Conservation (phyloP, 202 grass and related monocot genomes). For the Hordeum pubiflorum region DNA sequence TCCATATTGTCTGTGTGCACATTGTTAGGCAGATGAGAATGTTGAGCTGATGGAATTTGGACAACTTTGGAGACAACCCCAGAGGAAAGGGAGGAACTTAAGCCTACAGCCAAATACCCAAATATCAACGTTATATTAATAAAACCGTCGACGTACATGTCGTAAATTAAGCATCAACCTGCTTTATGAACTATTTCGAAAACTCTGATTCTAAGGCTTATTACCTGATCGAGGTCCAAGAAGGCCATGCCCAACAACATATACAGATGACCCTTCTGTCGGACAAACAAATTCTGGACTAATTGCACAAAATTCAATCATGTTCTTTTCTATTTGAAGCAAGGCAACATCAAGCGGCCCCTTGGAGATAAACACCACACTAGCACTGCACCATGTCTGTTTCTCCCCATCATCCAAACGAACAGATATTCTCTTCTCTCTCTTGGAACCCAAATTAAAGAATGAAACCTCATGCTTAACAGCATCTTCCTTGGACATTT, state of each 20-base stretch:
- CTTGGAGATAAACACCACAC: constrained; percentile 75
- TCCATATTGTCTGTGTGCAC: constrained; percentile 26
- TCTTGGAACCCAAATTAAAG: constrained; percentile 46
- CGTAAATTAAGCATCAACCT: constrained; percentile 22
- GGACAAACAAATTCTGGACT: constrained; percentile 65
- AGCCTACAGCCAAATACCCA: constrained; percentile 37
- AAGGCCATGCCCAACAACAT: constrained; percentile 85
- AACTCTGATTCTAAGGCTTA: neutral
- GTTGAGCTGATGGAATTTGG: constrained; percentile 34
- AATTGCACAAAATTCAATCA: constrained; percentile 47
- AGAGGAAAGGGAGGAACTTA: constrained; percentile 62
- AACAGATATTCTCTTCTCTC: constrained; percentile 62
- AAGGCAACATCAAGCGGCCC: constrained; percentile 80
- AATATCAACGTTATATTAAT: neutral
- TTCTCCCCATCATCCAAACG: constrained; percentile 49
- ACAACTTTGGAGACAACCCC: constrained; percentile 82
- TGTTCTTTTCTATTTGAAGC: constrained; percentile 68
- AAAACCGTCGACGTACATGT: neutral
- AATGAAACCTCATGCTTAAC: constrained; percentile 37
- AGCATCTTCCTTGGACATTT: constrained; percentile 32
- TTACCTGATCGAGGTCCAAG: constrained; percentile 84
- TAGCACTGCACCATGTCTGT: constrained; percentile 67
- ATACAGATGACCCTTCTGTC: constrained; percentile 47
- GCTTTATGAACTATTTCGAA: neutral
- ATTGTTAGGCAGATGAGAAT: constrained; percentile 18